A percentile compares a stretch with the other conserved stretches of the same genome.
phyloP scores from a whole-genome alignment of 2,329 filamentous ascomycete genomes.

The Gyromitra esculenta region DNA sequence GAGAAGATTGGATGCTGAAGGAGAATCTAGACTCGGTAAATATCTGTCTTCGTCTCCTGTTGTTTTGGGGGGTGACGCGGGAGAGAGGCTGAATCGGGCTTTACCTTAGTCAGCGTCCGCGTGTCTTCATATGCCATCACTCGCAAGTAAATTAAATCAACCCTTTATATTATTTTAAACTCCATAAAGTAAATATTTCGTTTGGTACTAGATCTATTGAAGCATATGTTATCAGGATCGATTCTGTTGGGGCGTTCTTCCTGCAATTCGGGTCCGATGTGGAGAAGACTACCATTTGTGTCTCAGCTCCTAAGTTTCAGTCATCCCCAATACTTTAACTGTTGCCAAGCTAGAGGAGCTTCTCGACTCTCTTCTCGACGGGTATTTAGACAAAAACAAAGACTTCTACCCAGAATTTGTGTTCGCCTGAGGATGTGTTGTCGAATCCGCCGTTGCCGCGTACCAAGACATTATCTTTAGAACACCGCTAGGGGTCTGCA shows the following conservation, averaged over 20 bases:
- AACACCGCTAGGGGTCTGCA: background rate
- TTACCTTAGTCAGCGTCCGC: constrained; percentile 33
- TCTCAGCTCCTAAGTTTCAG: background rate
- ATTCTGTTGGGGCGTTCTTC: background rate
- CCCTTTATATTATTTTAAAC: background rate
- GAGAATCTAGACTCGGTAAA: constrained; percentile 19
- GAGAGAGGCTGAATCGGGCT: constrained; percentile 24
- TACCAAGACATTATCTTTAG: constrained; percentile 33
- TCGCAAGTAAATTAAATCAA: constrained; percentile 20
- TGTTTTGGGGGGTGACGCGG: constrained; percentile 21
- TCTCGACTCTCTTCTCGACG: background rate
- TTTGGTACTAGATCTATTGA: background rate
- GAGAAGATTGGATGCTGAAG: constrained; percentile 16
- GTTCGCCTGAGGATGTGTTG: background rate
- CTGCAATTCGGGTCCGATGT: background rate
- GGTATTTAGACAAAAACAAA: background rate
- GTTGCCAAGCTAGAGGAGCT: background rate
- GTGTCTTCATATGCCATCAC: constrained; percentile 24
- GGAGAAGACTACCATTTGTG: background rate
- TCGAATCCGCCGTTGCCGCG: constrained; percentile 33
- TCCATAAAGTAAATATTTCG: background rate
- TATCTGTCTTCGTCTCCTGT: constrained; percentile 40
- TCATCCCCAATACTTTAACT: background rate
- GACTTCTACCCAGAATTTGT: background rate
- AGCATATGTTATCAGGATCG: background rate